phyloP scores from a whole-genome alignment of 441 rosid species.

The Erysimum cheiri region DNA sequence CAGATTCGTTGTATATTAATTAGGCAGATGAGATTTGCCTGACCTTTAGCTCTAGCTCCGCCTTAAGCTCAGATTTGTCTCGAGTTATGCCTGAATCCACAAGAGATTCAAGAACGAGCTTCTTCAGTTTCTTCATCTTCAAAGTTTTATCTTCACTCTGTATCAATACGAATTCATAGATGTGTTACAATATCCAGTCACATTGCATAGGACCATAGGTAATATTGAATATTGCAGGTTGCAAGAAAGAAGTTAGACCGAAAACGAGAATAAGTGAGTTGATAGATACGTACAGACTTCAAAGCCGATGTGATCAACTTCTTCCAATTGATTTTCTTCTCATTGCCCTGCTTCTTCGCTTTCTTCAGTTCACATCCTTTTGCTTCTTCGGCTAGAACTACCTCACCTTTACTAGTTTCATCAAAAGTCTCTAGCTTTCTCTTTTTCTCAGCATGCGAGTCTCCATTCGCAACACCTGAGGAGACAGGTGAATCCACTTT shows the following conservation, averaged over 20 bases:
- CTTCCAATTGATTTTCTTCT: conserved; percentile 79
- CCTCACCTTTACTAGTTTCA: conserved; percentile 49
- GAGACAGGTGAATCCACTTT: conserved; percentile 39
- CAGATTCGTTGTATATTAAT: not conserved
- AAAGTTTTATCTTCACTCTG: conserved; percentile 72
- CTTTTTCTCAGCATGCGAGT: conserved; percentile 51
- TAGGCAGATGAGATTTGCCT: conserved; percentile 29
- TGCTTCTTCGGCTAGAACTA: conserved; percentile 45
- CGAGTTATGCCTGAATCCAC: conserved; percentile 54
- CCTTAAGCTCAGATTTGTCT: conserved; percentile 52
- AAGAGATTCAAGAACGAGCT: conserved; percentile 57
- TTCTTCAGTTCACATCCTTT: conserved; percentile 49
- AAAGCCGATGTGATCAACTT: conserved; percentile 70
- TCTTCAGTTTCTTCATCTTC: conserved; percentile 80
- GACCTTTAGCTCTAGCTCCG: conserved; percentile 71
- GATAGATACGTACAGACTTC: conserved; percentile 61
- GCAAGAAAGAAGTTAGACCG: not conserved
- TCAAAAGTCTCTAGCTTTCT: conserved; percentile 59
- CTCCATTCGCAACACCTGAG: conserved; percentile 46
- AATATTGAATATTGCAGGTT: not conserved
- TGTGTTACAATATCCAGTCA: conserved; percentile 13
- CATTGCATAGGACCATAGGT: not conserved
- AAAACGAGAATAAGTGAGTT: conserved; percentile 6
- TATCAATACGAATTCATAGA: conserved; percentile 28
- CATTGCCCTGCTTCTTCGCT: conserved; percentile 50